Base-by-base conservation (phyloP, 2,329 filamentous ascomycete genomes). In the Beauveria varroae region DNA sequence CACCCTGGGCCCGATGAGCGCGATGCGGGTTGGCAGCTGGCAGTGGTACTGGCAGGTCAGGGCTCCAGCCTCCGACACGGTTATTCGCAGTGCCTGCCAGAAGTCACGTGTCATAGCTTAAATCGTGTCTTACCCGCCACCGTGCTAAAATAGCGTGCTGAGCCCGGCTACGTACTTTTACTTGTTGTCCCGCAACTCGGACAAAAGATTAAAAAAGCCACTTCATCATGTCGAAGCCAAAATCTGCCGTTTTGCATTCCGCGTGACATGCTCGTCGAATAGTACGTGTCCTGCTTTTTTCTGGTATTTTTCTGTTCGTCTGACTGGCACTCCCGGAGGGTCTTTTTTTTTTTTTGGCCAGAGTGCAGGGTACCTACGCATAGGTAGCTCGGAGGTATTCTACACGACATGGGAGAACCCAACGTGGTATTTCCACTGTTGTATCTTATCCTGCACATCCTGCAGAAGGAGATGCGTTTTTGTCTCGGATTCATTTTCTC, bases 1-100 rank as follows among this genome's bases (percentile, higher is more conserved):
- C 24, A 34, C 30, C 30, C 30, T 34, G 30, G 30, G 30, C 43
- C 56, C 46, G 56, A 58, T 58, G 56, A 18, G 46, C 16, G 46
- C 44, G 56, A 58, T 58, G 56, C 56, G 37, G 56, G 26, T 44
- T 37, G 43, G 43, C 55, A 44, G 43, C 40, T 46, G 28, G 52
- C 43, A 46, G 18, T 46, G 16, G 26, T 28, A 26, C 26, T 20
- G 37, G 22, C 52, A 43, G 53, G 28, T 6, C 49, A 52, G 28
- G 26, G 18, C 18, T 16, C n/a, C 30, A 53, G 37, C 37, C 52
- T 34, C 20, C 3, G 41, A n/a, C 22, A 43, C 52, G 40, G 37
- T 16, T 44, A 44, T 34, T 46, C 47, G 53, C 53, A 46, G 53
- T 56, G 18, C 53, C 41, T 56, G 53, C 20, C 2, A 57, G 24